Percentiles rank a stretch among this genome's conserved stretches.
Evolutionary conservation across 225 moss, liverwort and hornwort genomes (phyloP).

Genomic region (Pseudoscleropodium purum): DNA sequence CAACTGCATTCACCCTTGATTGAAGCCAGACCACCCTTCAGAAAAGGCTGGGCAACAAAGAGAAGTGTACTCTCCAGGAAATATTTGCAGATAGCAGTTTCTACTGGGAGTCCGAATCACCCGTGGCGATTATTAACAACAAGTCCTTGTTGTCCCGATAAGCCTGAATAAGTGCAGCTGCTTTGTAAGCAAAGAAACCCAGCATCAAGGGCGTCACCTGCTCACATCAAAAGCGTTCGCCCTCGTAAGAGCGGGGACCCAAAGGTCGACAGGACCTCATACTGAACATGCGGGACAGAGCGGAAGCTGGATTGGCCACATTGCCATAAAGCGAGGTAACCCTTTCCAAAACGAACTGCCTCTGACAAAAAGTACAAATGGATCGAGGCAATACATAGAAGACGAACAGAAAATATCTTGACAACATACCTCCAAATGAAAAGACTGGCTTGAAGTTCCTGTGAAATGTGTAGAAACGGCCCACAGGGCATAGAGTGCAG

Average conservation of each 20-base stretch:
- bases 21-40: neutral
- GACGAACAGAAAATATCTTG: neutral
- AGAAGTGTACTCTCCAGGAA: neutral
- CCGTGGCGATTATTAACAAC: conserved; percentile 37
- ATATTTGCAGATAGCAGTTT: neutral
- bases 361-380: neutral
- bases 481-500: conserved; percentile 55
- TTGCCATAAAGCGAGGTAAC: neutral
- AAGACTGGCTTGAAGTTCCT: conserved; percentile 23
- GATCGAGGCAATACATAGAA: neutral
- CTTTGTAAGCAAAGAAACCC: conserved; percentile 95
- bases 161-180: conserved; percentile 74
- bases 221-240: conserved; percentile 5
- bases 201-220: conserved; percentile 83
- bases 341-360: neutral
- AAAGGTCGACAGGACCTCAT: neutral
- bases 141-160: conserved; percentile 90
- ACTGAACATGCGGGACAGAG: neutral
- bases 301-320: neutral
- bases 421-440: conserved; percentile 43
- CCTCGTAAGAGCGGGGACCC: neutral
- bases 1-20: neutral
- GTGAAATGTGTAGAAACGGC: conserved; percentile 41
- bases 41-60: neutral
- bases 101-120: conserved; percentile 27